Conservation (phyloP, 1,284 basidiomycete genomes). For the Sphaerobolus stellatus region DNA sequence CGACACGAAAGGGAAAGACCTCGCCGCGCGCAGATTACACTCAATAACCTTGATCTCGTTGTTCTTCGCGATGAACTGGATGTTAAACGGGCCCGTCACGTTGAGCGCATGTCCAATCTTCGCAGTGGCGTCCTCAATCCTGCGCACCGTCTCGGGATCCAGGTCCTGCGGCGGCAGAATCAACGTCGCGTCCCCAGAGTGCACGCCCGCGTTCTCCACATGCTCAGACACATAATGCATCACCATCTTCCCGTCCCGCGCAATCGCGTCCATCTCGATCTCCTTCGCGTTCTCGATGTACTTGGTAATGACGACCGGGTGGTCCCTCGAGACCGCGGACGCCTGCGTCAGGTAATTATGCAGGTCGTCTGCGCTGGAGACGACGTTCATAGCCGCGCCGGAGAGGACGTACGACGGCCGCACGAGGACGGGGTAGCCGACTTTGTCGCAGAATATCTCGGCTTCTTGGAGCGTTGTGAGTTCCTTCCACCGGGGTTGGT, state of each 20-base stretch:
- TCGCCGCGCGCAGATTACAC: constrained; percentile 96
- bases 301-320: constrained; percentile 98
- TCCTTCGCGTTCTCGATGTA: constrained; percentile 99
- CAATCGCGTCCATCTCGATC: constrained; percentile 99
- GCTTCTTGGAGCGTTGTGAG: constrained; percentile 91
- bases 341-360: constrained; percentile 92
- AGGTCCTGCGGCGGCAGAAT: constrained; percentile 98
- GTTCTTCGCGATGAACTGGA: constrained; percentile 99
- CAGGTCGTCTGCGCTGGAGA: constrained; percentile 90
- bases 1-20: constrained; percentile 98
- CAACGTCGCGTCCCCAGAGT: constrained; percentile 96
- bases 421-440: constrained; percentile 94
- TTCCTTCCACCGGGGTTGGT: constrained; percentile 98
- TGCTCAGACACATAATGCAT: constrained; percentile 99
- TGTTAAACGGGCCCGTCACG: constrained; percentile 98
- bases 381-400: constrained; percentile 99
- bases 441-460: constrained; percentile 82
- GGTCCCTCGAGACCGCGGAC: constrained; percentile 94
- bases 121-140: constrained; percentile 94
- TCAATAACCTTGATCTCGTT: constrained; percentile 99
- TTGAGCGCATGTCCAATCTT: constrained; percentile 99
- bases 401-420: constrained; percentile 98
- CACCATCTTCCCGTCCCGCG: constrained; percentile 94
- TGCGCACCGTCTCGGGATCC: constrained; percentile 92
- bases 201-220: constrained; percentile 98